These are phyloP conservation scores for Kregervanrija pseudodelftensis DNA, from an alignment of 805 yeast species.

Conservation along the genomic window DNA sequence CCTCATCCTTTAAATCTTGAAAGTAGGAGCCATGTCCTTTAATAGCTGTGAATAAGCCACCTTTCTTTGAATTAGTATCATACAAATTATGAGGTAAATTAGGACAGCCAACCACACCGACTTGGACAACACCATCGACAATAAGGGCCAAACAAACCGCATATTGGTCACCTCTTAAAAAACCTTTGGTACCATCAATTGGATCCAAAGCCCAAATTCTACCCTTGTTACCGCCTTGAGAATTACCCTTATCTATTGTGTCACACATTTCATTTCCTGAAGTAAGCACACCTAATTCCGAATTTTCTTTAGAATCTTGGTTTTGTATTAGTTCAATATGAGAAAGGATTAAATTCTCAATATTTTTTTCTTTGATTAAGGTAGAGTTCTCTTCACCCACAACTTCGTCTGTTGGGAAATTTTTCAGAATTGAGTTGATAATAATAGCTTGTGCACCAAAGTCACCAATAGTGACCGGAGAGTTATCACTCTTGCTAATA, in stretches of 20 bases:
- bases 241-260: slow-evolving; percentile 73
- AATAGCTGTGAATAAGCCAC: slow-evolving; percentile 73
- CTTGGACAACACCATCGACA: slow-evolving; percentile 73
- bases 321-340: slow-evolving; percentile 51
- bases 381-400: slow-evolving; percentile 93
- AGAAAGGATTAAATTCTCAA: slow-evolving; percentile 49
- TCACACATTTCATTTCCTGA: slow-evolving; percentile 45
- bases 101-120: slow-evolving; percentile 97
- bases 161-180: slow-evolving; percentile 90
- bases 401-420: slow-evolving; percentile 78
- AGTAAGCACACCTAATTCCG: slow-evolving; percentile 35
- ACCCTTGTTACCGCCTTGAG: slow-evolving; percentile 70
- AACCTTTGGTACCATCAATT: slow-evolving; percentile 97
- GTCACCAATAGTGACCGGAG: slow-evolving; percentile 96
- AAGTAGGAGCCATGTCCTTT: slow-evolving; percentile 62
- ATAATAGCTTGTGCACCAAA: slow-evolving; percentile 93
- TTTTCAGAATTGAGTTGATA: slow-evolving; percentile 69
- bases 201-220: slow-evolving; percentile 98
- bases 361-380: slow-evolving; percentile 47
- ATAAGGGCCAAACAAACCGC: slow-evolving; percentile 92
- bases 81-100: slow-evolving; percentile 56
- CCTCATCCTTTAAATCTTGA: slow-evolving; percentile 31
- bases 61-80: slow-evolving; percentile 35
- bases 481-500: slow-evolving; percentile 77
- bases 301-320: slow-evolving; percentile 28